Evolutionary conservation across 228 moss, liverwort and hornwort species (phyloP).

Genomic region (Sphagnum magellanicum): DNA sequence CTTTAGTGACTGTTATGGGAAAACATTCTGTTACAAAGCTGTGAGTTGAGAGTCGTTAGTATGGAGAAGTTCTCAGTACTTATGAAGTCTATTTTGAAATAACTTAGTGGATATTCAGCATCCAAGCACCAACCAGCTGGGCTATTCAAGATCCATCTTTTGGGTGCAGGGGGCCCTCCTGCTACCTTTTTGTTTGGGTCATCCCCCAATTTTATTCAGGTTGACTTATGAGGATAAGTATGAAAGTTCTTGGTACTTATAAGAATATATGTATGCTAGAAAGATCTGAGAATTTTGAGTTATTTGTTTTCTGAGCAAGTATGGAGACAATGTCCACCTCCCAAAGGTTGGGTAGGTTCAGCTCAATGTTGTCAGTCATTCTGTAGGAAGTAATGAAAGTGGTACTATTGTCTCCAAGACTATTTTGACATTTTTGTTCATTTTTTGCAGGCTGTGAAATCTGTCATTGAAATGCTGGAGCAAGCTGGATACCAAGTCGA

Average conservation of each 20-base stretch:
- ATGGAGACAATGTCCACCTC: not conserved
- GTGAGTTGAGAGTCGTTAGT: not conserved
- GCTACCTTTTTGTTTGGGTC: no score
- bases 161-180: no score
- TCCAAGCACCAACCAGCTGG: not conserved
- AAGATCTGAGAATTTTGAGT: no score
- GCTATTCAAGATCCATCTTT: not conserved
- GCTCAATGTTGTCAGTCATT: not conserved
- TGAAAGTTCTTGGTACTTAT: no score
- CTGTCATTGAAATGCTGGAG: constrained; percentile 45
- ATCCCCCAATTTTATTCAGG: no score
- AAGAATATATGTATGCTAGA: no score
- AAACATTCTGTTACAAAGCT: not conserved
- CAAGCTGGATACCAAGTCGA: constrained; percentile 54
- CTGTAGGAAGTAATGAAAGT: not conserved
- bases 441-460: constrained; percentile 53
- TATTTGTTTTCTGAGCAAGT: not conserved
- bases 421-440: not conserved
- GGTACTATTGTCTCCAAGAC: not conserved
- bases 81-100: no score
- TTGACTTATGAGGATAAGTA: no score
- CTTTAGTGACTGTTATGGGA: not conserved
- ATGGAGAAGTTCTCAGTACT: no score
- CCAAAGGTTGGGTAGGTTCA: not conserved
- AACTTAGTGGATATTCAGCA: not conserved